Base-by-base conservation (phyloP, 2,329 filamentous ascomycete genomes). In the Grosmannia huntii region DNA sequence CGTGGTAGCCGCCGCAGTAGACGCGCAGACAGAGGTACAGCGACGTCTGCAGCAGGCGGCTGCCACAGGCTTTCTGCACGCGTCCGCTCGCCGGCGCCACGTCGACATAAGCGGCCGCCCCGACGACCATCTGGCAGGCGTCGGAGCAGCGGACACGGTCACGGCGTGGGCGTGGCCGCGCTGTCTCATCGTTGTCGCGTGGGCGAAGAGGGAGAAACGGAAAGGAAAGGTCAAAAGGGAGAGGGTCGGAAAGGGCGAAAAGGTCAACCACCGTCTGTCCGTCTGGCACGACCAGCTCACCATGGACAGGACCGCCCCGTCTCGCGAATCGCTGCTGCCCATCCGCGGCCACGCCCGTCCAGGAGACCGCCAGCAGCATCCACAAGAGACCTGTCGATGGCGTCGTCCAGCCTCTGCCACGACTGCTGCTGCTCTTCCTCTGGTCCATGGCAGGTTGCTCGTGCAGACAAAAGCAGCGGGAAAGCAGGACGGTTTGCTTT, bases 11-110 rank as follows among this genome's bases (percentile, higher is more conserved):
- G 33, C 62, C 62, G 60, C 74, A 76, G 63, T 72, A 70, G 3
- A 68, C 61, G 4, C 65, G 61, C 12, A 71, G 51, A 44, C 75
- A 77, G 0, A 76, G 59, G 19, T 71, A 74, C 10, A 73, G 61
- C 2, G 63, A 63, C 51, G 58, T 56, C 33, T 52, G 56, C 53
- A 52, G 50, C 41, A 62, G 25, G 9, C 27, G 41, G 50, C 58
- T 62, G 57, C 31, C 28, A 48, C 62, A 62, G 28, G 60, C 36
- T 25, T 38, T 60, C 16, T 25, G 27, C 16, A 57, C 28, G 44
- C 58, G 55, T 21, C 31, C 5, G 12, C 21, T 25, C 53, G 12
- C 41, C 55, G 2, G 53, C 44, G 7, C 33, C 4, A 59, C 9
- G 44, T 64, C 61, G 19, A 31, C 36, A 33, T 59, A 60, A 0